Base-by-base conservation (phyloP, 2,329 filamentous ascomycete genomes). In the Knufia petricola region DNA sequence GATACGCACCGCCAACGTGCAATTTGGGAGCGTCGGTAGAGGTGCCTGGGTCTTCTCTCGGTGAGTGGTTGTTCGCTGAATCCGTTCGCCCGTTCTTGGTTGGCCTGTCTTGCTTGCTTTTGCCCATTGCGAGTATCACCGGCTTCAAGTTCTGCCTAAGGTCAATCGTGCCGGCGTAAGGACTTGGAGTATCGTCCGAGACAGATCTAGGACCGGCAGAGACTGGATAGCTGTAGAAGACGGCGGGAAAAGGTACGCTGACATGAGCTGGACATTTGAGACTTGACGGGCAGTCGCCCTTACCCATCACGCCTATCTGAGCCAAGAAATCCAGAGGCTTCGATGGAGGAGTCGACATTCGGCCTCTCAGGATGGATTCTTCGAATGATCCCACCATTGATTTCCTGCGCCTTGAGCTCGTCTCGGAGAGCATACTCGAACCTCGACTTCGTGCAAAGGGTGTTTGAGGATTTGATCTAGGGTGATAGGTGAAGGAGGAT, bases 301-400 rank as follows among this genome's bases (percentile, higher is more conserved):
- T 82, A 8, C 89, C 92, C 13, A 96, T 71, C 0, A 96, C 92
- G 19, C 92, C 92, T 50, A 98, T 95, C 62, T 96, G 88, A 23
- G 92, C 92, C 4, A 94, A 76, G 61, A 98, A 98, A 56, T 95
- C 83, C 4, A 98, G 71, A 4, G 92, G 90, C 56, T 86, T 89
- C 1, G 90, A 96, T 0, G 92, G 90, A 1, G 83, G 92, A 1
- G 89, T 95, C 23, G 92, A 96, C 92, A 98, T 98, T 53, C 92
- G 81, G 32, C 92, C 92, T 40, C 87, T 81, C 1, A 98, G 71
- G 52, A 98, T 95, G 23, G 88, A 95, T 67, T 98, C 92, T 66
- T 98, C 92, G 58, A 95, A 98, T 1, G 90, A 95, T 1, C 92
- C 92, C 1, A 96, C 90, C 85, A 98, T 94, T 2, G 89, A 89